Base-by-base conservation (phyloP, 352 stramenopile species). In the Pythium graminicola region DNA sequence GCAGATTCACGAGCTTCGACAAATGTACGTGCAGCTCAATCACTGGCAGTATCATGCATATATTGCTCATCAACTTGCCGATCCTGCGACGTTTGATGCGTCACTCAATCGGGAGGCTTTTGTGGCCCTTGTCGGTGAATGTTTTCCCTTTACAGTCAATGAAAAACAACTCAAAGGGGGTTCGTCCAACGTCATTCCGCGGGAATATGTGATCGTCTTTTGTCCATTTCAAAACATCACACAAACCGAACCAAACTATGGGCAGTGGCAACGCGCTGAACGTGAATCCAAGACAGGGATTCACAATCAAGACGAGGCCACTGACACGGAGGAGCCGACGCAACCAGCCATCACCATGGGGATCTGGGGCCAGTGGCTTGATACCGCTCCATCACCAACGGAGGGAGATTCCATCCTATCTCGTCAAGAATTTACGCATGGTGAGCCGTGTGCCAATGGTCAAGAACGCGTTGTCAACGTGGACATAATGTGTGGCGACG, bases 391-490 rank as follows among this genome's bases (percentile, higher is more conserved):
- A 23, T 10, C 13, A 27, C 4, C 22, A 6, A 16, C 31, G 29
- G 48, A 13, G 19, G 59, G 44, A 7, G 24, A 32, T 17, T 49
- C 28, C 50, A 31, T 33, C 20, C 27, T 62, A 20, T 49, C 35
- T 36, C 50, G 27, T 17, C 62, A 90, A 57, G 44, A 62, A 8
- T 98, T 91, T 67, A 74, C 83, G 17, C 68, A 82, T 46, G 89
- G 90, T 1, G 73, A 89, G 33, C 73, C 79, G 22, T 98, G 89
- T 54, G 86, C 74, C 57, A 96, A 96, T 60, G 82, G 74, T 16
- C 73, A 89, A 28, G 47, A 85, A 43, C 79, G 90, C 36, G 54
- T 69, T 10, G 83, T 84, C 8, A 65, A 76, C 13, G 85, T 96
- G 2, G 57, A 79, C 16, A 59, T 97, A 5, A 73, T 66, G 17